These are phyloP conservation scores for Coemansia biformis DNA, from an alignment of 192 early-diverging fungal genomes.

Conservation along the genomic window DNA sequence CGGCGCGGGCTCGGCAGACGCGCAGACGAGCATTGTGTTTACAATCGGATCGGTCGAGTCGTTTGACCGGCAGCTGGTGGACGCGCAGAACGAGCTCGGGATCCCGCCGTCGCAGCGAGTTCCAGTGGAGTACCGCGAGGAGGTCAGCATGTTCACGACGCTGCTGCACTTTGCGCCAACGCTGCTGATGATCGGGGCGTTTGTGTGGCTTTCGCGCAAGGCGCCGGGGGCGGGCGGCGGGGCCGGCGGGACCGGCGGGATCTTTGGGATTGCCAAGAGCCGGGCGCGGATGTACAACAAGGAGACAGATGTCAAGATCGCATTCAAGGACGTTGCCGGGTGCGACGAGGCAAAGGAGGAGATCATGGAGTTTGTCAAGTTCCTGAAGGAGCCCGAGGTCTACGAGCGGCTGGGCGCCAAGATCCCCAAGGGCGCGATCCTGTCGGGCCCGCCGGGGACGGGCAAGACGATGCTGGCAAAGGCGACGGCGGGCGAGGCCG, in stretches of 20 bases:
- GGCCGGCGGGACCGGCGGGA: constrained; percentile 63
- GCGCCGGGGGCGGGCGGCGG: constrained; percentile 59
- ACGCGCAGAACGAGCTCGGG: constrained; percentile 84
- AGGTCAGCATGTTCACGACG: constrained; percentile 66
- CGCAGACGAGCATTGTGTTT: constrained; percentile 53
- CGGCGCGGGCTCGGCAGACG: too few species aligned
- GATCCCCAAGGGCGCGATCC: constrained; percentile 97
- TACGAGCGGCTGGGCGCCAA: constrained; percentile 96
- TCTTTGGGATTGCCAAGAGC: constrained; percentile 96
- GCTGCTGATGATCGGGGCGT: constrained; percentile 77
- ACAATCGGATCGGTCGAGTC: constrained; percentile 91
- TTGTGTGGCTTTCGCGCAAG: constrained; percentile 82
- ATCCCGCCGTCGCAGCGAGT: constrained; percentile 88
- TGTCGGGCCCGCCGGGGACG: constrained; percentile 89
- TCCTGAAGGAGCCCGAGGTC: constrained; percentile 85
- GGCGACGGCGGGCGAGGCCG: constrained; percentile 98
- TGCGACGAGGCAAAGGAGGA: constrained; percentile 99
- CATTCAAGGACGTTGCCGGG: constrained; percentile 99
- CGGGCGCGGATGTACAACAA: constrained; percentile 96
- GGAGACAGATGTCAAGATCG: constrained; percentile 91
- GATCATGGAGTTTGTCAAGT: constrained; percentile 99
- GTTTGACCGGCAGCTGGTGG: constrained; percentile 87
- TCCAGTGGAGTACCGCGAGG: constrained; percentile 85
- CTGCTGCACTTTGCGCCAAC: constrained; percentile 92
- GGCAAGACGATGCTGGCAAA: constrained; percentile 99